Conservation (phyloP, 2,329 filamentous ascomycete genomes). For the Colletotrichum eremochloae region DNA sequence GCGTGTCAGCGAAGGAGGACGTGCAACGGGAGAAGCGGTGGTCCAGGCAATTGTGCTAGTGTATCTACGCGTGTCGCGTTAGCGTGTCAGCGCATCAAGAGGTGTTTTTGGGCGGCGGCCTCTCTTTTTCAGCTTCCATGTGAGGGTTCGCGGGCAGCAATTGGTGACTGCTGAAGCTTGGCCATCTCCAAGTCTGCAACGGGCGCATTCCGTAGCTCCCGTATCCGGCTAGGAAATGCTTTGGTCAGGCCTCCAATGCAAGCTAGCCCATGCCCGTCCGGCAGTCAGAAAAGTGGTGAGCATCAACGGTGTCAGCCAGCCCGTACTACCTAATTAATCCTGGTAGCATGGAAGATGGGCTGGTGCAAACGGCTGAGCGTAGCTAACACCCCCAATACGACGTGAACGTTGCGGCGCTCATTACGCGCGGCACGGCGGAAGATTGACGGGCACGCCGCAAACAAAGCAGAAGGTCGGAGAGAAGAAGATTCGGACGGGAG, state of each 20-base stretch:
- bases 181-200: constrained; percentile 33
- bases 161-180: constrained; percentile 1
- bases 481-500: constrained; percentile 11
- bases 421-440: constrained; percentile 18
- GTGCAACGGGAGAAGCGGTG: background rate
- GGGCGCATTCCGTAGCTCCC: constrained; percentile 35
- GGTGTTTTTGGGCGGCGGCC: constrained; percentile 11
- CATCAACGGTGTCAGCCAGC: background rate
- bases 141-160: background rate
- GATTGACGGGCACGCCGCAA: constrained; percentile 1
- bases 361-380: constrained; percentile 8
- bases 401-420: constrained; percentile 1
- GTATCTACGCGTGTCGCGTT: background rate
- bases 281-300: constrained; percentile 12
- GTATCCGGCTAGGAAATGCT: constrained; percentile 14
- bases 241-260: background rate
- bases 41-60: background rate
- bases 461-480: constrained; percentile 3
- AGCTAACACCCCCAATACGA: constrained; percentile 13
- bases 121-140: constrained; percentile 24
- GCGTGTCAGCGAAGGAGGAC: background rate
- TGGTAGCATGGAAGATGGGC: background rate
- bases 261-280: background rate
- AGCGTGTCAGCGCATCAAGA: constrained; percentile 2
- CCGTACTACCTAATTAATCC: too few species aligned